phyloP scores from a whole-genome alignment of 371 early-diverging fungal species.

The Lichtheimia hyalospora region DNA sequence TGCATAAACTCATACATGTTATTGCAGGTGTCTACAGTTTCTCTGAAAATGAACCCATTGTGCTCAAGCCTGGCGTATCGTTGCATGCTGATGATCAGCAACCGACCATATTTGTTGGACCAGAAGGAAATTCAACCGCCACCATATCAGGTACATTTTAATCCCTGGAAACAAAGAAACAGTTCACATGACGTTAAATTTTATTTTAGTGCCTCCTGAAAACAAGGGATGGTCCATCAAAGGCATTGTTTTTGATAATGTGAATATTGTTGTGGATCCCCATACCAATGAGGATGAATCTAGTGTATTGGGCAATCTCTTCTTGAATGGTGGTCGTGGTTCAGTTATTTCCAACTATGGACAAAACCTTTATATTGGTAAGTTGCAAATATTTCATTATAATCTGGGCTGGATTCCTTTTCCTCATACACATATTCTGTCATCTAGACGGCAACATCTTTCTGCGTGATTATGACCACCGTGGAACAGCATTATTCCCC shows the following conservation, averaged over 20 bases:
- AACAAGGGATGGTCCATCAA: slow-evolving; percentile 37
- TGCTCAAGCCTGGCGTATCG: slow-evolving; percentile 18
- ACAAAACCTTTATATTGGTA: slow-evolving; percentile 33
- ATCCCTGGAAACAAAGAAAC: no score
- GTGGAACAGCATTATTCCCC: slow-evolving; percentile 22
- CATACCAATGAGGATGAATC: slow-evolving; percentile 31
- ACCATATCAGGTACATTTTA: slow-evolving; percentile 18
- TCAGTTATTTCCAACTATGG: slow-evolving; percentile 30
- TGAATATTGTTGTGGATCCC: slow-evolving; percentile 27
- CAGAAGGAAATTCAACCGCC: slow-evolving; percentile 7
- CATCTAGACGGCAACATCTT: slow-evolving; percentile 41
- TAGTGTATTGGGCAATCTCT: slow-evolving; percentile 34
- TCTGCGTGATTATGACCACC: slow-evolving; percentile 34
- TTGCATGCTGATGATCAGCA: slow-evolving; percentile 6
- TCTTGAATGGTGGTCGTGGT: slow-evolving; percentile 38
- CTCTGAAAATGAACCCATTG: slow-evolving; percentile 5
- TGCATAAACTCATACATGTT: background rate
- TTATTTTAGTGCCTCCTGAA: slow-evolving; percentile 16
- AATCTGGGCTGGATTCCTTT: background rate
- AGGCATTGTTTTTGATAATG: slow-evolving; percentile 42
- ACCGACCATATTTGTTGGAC: slow-evolving; percentile 14
- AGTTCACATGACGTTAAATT: background rate
- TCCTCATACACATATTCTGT: background rate
- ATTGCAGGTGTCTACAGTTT: slow-evolving; percentile 21
- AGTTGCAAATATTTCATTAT: background rate